phyloP scores from a whole-genome alignment of 768 basidiomycete species.

The Leccinum fibrillosum region DNA sequence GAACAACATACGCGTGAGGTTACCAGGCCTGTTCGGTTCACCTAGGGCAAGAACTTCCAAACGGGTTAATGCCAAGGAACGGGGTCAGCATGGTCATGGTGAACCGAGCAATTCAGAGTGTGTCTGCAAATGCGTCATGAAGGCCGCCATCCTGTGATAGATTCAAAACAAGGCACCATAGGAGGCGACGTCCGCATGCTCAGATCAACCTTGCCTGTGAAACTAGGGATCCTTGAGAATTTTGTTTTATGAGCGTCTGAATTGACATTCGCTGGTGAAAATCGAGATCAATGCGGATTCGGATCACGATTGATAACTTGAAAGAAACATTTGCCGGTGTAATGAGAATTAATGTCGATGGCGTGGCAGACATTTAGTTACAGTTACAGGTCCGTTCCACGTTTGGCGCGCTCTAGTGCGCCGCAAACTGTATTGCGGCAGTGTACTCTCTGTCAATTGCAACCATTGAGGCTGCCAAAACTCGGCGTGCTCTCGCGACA shows the following conservation, averaged over 20 bases:
- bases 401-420: not conserved
- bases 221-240: not conserved
- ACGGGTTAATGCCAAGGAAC: not conserved
- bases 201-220: not conserved
- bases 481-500: too few species aligned
- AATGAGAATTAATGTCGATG: not conserved
- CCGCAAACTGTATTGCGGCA: too few species aligned
- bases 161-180: not conserved
- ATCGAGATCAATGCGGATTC: not conserved
- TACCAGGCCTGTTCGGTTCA: not conserved
- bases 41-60: not conserved
- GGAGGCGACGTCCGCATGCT: not conserved
- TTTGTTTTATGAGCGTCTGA: not conserved
- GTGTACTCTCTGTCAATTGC: too few species aligned
- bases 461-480: too few species aligned
- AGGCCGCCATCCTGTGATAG: not conserved
- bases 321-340: not conserved
- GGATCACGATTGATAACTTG: not conserved
- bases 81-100: not conserved
- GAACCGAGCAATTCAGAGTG: not conserved
- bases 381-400: not conserved
- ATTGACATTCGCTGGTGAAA: not conserved
- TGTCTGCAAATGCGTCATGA: not conserved
- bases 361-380: not conserved
- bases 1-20: not conserved